These are phyloP conservation scores for Saitoella complicata DNA, from an alignment of 805 yeast species.

Conservation along the genomic window DNA sequence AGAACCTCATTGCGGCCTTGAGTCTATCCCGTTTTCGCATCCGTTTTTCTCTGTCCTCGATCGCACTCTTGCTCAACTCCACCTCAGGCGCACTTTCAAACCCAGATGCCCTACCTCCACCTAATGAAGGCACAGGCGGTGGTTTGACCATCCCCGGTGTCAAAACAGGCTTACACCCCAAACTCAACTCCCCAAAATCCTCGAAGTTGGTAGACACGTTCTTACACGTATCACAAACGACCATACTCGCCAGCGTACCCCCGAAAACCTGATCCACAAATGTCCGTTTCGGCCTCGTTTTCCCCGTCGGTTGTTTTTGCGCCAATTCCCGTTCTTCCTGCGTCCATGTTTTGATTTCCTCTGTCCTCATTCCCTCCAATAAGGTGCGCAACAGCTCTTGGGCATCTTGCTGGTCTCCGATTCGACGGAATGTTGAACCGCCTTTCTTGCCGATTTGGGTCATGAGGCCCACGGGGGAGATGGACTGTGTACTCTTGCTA, in stretches of 20 bases:
- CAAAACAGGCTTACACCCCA: no score
- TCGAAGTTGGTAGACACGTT: background rate
- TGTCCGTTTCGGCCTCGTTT: background rate
- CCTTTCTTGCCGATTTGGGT: no score
- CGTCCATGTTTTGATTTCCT: background rate
- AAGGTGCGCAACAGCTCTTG: slow-evolving; percentile 2
- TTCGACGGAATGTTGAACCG: no score
- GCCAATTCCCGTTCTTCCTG: background rate
- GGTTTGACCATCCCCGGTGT: no score
- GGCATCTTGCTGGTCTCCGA: slow-evolving; percentile 1
- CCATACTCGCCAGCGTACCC: background rate
- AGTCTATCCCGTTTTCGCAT: no score
- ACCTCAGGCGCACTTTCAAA: no score
- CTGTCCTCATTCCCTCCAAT: background rate
- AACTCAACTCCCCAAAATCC: background rate
- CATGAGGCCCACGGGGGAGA: background rate
- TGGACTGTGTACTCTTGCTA: background rate
- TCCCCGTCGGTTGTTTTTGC: background rate
- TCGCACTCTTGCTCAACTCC: no score
- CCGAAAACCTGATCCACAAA: background rate
- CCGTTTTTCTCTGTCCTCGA: no score
- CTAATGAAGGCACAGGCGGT: no score
- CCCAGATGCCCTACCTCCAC: no score
- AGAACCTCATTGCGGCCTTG: no score
- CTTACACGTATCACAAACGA: slow-evolving; percentile 1